These are phyloP conservation scores for Malbranchea zuffiana DNA, from an alignment of 2,329 filamentous ascomycete species.

Conservation along the genomic window DNA sequence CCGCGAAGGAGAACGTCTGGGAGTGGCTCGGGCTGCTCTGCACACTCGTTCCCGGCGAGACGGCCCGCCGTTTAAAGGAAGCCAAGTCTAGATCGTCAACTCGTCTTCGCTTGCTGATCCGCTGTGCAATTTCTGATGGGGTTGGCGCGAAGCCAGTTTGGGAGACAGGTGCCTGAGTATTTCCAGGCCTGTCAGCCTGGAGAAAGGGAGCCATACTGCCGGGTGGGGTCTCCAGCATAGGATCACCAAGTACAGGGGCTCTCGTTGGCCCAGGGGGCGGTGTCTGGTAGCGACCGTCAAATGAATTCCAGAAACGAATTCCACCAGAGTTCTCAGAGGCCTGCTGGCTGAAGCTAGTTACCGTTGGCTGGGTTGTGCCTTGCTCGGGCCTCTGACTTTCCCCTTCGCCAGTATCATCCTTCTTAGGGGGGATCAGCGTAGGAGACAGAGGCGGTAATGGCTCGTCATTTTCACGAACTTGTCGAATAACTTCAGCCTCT, in stretches of 20 bases:
- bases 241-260: slow-evolving; percentile 30
- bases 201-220: slow-evolving; percentile 18
- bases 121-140: slow-evolving; percentile 10
- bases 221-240: slow-evolving; percentile 31
- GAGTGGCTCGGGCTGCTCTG: slow-evolving; percentile 61
- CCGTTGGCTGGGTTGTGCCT: slow-evolving; percentile 39
- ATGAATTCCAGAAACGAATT: slow-evolving; percentile 66
- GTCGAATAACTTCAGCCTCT: slow-evolving; percentile 90
- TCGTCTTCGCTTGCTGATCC: slow-evolving; percentile 54
- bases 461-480: slow-evolving; percentile 82
- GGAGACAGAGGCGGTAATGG: slow-evolving; percentile 41
- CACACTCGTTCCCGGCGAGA: slow-evolving; percentile 80
- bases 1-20: slow-evolving; percentile 31
- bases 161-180: slow-evolving; percentile 18
- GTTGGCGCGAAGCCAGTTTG: slow-evolving; percentile 7
- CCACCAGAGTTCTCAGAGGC: slow-evolving; percentile 61
- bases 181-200: background rate
- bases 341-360: slow-evolving; percentile 66
- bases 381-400: too few species aligned
- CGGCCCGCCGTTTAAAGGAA: slow-evolving; percentile 81
- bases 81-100: slow-evolving; percentile 80
- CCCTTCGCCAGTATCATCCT: too few species aligned
- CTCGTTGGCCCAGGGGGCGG: slow-evolving; percentile 49
- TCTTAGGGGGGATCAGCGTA: slow-evolving; percentile 40
- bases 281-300: slow-evolving; percentile 56